Conservation (phyloP, 176 grass and related monocot genomes). For the Pontederia paniculata region DNA sequence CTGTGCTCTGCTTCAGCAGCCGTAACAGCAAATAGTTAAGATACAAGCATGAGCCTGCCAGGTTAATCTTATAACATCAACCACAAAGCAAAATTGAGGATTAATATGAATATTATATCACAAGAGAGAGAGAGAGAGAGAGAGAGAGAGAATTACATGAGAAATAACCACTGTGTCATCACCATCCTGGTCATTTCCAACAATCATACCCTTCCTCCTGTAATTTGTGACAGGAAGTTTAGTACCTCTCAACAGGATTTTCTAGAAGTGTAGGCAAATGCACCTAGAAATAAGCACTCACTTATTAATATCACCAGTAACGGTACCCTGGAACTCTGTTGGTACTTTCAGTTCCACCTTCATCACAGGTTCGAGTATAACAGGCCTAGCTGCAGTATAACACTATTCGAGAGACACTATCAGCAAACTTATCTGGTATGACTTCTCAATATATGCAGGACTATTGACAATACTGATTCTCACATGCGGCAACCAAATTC, state of each 20-base stretch:
- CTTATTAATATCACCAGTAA: slow-evolving; percentile 99
- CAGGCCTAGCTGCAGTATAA: slow-evolving; percentile 71
- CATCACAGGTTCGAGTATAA: slow-evolving; percentile 96
- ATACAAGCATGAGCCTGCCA: too few species aligned
- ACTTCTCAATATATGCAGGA: slow-evolving; percentile 2
- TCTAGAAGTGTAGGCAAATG: not conserved
- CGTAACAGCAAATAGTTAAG: too few species aligned
- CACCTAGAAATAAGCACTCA: slow-evolving; percentile 25
- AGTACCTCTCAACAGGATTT: not conserved
- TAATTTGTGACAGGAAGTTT: slow-evolving; percentile 22
- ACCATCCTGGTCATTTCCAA: slow-evolving; percentile 94
- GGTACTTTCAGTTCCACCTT: slow-evolving; percentile 92
- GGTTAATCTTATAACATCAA: not conserved
- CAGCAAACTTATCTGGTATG: too few species aligned
- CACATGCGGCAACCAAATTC: not conserved
- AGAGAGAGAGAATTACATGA: slow-evolving; percentile 35
- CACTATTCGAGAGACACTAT: slow-evolving; percentile 37
- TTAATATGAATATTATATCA: not conserved
- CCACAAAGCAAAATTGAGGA: not conserved
- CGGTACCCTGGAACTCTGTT: slow-evolving; percentile 91
- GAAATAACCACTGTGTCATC: slow-evolving; percentile 76
- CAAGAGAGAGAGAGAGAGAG: not conserved
- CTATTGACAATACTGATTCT: slow-evolving; percentile 3
- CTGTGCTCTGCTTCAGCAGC: too few species aligned
- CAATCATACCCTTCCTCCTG: slow-evolving; percentile 94